These are phyloP conservation scores for Candida boidinii DNA, from an alignment of 805 yeast species.

Conservation along the genomic window DNA sequence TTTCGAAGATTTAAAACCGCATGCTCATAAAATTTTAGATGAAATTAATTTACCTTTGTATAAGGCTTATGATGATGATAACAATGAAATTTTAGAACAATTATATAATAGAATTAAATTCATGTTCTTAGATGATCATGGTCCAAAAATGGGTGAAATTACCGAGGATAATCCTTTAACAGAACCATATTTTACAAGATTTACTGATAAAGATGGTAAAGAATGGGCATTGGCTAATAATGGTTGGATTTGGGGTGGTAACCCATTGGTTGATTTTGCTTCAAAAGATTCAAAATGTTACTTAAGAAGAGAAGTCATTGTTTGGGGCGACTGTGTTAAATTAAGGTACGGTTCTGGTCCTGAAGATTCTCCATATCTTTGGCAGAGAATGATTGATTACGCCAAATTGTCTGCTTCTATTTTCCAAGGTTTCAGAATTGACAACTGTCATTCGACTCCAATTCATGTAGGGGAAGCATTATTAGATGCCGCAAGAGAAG, in stretches of 20 bases:
- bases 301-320: conserved; percentile 83
- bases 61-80: conserved; percentile 66
- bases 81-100: conserved; percentile 55
- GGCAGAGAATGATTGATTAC: conserved; percentile 83
- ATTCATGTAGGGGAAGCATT: conserved; percentile 86
- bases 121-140: conserved; percentile 68
- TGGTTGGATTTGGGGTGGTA: conserved; percentile 99
- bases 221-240: conserved; percentile 79
- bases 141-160: conserved; percentile 72
- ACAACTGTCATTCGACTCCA: conserved; percentile 95
- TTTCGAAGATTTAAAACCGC: conserved; percentile 24
- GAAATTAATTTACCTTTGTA: conserved; percentile 73
- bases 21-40: conserved; percentile 53
- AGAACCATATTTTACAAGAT: conserved; percentile 83
- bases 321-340: conserved; percentile 97
- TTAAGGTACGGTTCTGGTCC: conserved; percentile 73
- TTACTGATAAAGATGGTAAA: conserved; percentile 43
- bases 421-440: conserved; percentile 87
- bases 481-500: conserved; percentile 78
- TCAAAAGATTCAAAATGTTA: conserved; percentile 72
- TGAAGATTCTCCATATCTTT: conserved; percentile 79
- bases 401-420: conserved; percentile 60
- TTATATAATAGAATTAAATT: conserved; percentile 69
- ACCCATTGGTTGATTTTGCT: conserved; percentile 91
- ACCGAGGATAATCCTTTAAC: conserved; percentile 52